Evolutionary conservation across 2,329 filamentous ascomycete species (phyloP).

Genomic region (Xylariaceae sp.): DNA sequence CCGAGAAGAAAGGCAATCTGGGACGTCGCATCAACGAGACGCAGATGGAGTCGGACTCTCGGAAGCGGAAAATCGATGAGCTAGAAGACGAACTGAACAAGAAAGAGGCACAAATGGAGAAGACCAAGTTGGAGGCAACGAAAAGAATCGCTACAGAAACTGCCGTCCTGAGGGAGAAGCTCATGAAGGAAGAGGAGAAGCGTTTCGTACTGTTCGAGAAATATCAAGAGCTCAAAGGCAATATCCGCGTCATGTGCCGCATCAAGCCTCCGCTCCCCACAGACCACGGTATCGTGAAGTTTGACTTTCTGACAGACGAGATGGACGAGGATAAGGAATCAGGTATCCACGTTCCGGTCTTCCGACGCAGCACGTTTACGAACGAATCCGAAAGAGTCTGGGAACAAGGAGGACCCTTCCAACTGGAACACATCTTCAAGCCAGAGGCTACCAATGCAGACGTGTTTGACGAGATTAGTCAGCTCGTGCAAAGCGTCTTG

Average conservation of each 20-base stretch:
- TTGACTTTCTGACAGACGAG: constrained; percentile 62
- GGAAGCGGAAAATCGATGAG: constrained; percentile 23
- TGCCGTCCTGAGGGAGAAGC: constrained; percentile 68
- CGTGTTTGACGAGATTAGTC: constrained; percentile 93
- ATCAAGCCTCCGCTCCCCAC: constrained; percentile 69
- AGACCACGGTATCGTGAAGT: constrained; percentile 64
- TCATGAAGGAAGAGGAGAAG: constrained; percentile 87
- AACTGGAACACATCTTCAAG: constrained; percentile 89
- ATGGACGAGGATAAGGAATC: constrained; percentile 76
- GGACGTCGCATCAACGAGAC: constrained; percentile 29
- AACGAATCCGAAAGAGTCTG: constrained; percentile 54
- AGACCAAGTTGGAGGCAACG: constrained; percentile 78
- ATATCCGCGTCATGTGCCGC: constrained; percentile 96
- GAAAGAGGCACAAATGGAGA: constrained; percentile 34
- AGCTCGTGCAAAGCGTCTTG: constrained; percentile 91
- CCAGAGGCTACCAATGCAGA: constrained; percentile 74
- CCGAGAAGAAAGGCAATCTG: constrained; percentile 28
- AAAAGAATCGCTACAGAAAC: constrained; percentile 63
- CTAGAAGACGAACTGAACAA: constrained; percentile 21
- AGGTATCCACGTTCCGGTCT: constrained; percentile 77
- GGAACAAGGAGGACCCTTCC: constrained; percentile 76
- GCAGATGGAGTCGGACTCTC: constrained; percentile 25
- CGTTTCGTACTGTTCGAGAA: constrained; percentile 93
- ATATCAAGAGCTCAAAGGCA: constrained; percentile 95
- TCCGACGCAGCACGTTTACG: constrained; percentile 66